Percentiles rank a stretch among this genome's conserved stretches.
phyloP scores from a whole-genome alignment of 2,329 filamentous ascomycete genomes.

The Aspergillus flavus region DNA sequence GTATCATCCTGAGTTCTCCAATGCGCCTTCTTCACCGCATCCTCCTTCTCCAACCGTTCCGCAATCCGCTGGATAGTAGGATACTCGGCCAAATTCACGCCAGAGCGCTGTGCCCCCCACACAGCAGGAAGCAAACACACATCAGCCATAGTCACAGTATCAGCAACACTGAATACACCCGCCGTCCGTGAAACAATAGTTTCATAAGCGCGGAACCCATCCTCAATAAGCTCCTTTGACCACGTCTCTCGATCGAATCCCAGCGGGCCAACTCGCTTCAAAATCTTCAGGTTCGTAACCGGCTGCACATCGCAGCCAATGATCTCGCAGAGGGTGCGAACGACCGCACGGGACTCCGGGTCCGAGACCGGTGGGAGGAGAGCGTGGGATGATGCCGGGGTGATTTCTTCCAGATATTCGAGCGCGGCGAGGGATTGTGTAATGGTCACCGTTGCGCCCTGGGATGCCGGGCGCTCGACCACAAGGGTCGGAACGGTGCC shows the following conservation, averaged over 20 bases:
- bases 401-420: constrained; percentile 63
- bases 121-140: constrained; percentile 60
- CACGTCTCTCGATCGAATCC: constrained; percentile 52
- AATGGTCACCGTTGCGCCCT: constrained; percentile 40
- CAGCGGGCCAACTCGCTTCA: constrained; percentile 52
- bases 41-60: constrained; percentile 50
- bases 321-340: constrained; percentile 58
- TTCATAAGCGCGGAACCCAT: constrained; percentile 62
- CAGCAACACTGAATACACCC: constrained; percentile 59
- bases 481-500: constrained; percentile 59
- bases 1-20: constrained; percentile 60
- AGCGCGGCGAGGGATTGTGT: constrained; percentile 63
- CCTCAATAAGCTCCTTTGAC: constrained; percentile 55
- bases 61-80: constrained; percentile 52
- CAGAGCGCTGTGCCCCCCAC: constrained; percentile 59
- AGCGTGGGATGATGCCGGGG: constrained; percentile 43
- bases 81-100: constrained; percentile 55
- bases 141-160: constrained; percentile 61
- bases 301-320: constrained; percentile 62
- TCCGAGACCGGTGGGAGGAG: constrained; percentile 53
- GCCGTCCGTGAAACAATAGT: constrained; percentile 37
- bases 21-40: constrained; percentile 56
- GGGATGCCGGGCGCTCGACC: constrained; percentile 27
- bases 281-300: constrained; percentile 59
- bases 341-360: constrained; percentile 49